Evolutionary conservation across 1,284 basidiomycete genomes (phyloP).

Genomic region (Trichosporon sp.): DNA sequence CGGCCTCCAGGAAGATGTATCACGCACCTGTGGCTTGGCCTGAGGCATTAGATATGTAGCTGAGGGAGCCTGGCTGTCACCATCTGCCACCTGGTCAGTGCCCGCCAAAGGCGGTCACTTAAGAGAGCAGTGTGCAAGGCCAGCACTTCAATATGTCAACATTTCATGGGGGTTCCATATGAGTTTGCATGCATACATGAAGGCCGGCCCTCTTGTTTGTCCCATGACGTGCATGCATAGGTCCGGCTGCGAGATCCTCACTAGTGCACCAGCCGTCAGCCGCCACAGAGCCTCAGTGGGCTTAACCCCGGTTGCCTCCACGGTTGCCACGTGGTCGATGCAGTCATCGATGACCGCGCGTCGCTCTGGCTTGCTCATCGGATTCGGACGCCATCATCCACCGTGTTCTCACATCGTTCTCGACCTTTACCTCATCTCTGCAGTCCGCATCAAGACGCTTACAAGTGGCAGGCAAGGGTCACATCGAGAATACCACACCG

Average conservation of each 20-base stretch:
- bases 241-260: background rate
- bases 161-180: no score
- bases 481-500: background rate
- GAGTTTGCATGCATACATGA: no score
- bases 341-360: conserved; percentile 6
- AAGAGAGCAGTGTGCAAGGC: no score
- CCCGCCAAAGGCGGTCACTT: no score
- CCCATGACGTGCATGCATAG: background rate
- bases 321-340: background rate
- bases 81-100: no score
- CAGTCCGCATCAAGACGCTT: background rate
- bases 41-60: no score
- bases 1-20: no score
- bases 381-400: background rate
- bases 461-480: conserved; percentile 1
- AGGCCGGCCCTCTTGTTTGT: no score
- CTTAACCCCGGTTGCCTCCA: background rate
- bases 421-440: background rate
- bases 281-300: background rate
- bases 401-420: conserved; percentile 2
- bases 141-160: no score
- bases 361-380: background rate
- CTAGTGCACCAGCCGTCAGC: background rate
- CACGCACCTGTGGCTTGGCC: no score
- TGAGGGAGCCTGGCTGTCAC: no score